phyloP scores from a whole-genome alignment of 2,329 filamentous ascomycete genomes.

The Ceratocystis papillata region DNA sequence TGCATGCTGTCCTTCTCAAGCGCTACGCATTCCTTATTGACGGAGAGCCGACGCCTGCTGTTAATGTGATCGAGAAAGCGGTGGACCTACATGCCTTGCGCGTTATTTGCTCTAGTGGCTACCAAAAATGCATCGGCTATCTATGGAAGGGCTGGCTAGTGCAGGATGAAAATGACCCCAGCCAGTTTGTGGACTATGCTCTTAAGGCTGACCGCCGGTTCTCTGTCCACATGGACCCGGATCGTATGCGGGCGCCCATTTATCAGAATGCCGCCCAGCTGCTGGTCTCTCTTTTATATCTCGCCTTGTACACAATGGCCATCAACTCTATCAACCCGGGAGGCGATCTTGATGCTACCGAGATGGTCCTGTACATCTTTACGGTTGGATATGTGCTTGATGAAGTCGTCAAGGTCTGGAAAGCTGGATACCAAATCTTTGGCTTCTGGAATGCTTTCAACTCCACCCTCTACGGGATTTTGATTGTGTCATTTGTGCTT shows the following conservation, averaged over 20 bases:
- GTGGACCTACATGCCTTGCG: conserved; percentile 83
- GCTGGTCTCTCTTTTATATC: conserved; percentile 69
- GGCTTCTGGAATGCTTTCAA: conserved; percentile 99
- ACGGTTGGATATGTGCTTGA: conserved; percentile 85
- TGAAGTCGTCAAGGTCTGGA: conserved; percentile 81
- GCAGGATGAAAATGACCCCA: conserved; percentile 86
- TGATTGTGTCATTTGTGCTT: conserved; percentile 66
- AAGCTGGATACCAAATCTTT: conserved; percentile 81
- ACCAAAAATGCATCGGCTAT: conserved; percentile 88
- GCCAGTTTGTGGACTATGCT: conserved; percentile 80
- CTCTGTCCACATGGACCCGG: conserved; percentile 76
- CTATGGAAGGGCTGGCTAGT: conserved; percentile 94
- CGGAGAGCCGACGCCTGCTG: conserved; percentile 58
- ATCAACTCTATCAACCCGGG: conserved; percentile 87
- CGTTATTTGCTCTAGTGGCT: conserved; percentile 84
- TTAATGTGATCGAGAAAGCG: conserved; percentile 85
- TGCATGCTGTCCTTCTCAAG: conserved; percentile 73
- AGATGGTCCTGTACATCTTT: conserved; percentile 79
- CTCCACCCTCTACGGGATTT: conserved; percentile 63
- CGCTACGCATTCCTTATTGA: conserved; percentile 74
- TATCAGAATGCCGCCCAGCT: conserved; percentile 91
- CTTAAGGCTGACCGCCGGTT: conserved; percentile 69
- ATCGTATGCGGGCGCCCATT: conserved; percentile 81
- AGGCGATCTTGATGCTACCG: conserved; percentile 74
- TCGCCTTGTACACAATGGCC: conserved; percentile 75